Base-by-base conservation (phyloP, 2,329 filamentous ascomycete genomes). In the Pyrenochaeta sp. region DNA sequence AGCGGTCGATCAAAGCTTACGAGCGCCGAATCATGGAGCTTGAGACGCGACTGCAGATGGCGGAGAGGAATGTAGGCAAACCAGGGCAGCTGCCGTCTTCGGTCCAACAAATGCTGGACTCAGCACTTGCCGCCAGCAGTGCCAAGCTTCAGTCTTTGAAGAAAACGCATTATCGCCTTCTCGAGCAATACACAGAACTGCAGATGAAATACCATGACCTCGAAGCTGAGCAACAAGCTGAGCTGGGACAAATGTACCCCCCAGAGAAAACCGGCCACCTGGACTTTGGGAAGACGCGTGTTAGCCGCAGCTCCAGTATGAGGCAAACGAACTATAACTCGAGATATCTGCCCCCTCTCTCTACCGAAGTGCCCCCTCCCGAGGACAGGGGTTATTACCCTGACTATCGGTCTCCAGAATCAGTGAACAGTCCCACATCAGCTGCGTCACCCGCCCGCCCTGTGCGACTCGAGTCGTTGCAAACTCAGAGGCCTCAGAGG, bases 121-220 rank as follows among this genome's bases (percentile, higher is more conserved):
- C 71, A 1, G 76, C 76, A 10, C 65, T 80, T 13, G 72, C 74
- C 29, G 74, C 76, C 22, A 74, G 69, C 37, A 74, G 77, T 29
- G 67, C 74, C 3, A 79, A 77, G 37, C 66, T 81, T 20, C 62
- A 71, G 3, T 74, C 77, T 27, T 60, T 82, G 23, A 78, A 81
- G 53, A 81, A 78, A 55, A 74, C 77, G 3, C 76, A 83, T 53
- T 74, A 74, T 18, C 72, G 74, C 20, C 65, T 84, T 4, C 65
- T 80, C 7, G 72, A 77, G 30, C 73, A 76, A 32, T 77, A 78
- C 52, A 79, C 76, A 1, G 77, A 80, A 22, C 68, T 83, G 2
- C 72, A 79, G 37, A 69, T 77, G 55, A 72, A 72, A 29, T 73
- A 69, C 24, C 68, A 72, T 28, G 71, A 77, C 17, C 55, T 75